Base-by-base conservation (phyloP, 345 rosid species). In the Sisymbrium irio region DNA sequence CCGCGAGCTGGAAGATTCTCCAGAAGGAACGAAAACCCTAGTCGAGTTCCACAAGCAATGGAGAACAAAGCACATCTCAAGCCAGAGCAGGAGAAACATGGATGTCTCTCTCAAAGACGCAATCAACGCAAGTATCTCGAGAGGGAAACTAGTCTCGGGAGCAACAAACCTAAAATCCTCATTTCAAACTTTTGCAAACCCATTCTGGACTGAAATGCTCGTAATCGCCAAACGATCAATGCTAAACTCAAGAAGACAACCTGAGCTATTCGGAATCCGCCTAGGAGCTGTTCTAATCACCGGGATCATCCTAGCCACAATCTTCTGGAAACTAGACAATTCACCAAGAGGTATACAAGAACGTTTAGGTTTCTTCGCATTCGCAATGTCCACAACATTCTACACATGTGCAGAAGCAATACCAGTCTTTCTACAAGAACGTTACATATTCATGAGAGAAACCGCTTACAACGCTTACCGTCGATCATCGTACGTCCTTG, bases 391-490 rank as follows among this genome's bases (percentile, higher is more conserved):
- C 4, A 88, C 97, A 41, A 89, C 91, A 11, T 91, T 88, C 90
- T 94, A 91, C 80, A 91, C 95, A 4, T 94, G 97, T 33, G 96
- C 95, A 11, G 97, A 92, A 72, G 95, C 97, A 10, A 85, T 89
- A 54, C 98, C 96, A 1, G 89, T 85, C 6, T 94, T 94, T 70
- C 92, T 94, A 27, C 96, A 89, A 46, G 98, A 94, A 63, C 82
- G 95, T 12, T 89, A 91, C 84, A 91, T 91, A 59, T 94, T 91
- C 97, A 88, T 94, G 95, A 81, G 98, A 61, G 98, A 94, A 82
- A 94, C 98, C 0, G 95, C 97, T 40, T 85, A 91, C 76, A 94
- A 94, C 50, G 96, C 98, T 6, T 94, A 94, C 42, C 82, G 98
- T 1, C 57, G 98, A 6, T 91, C 91, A 3, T 94, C 98, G 0